A percentile compares a stretch with the other conserved stretches of the same genome.
Evolutionary conservation across 75 land plant genomes (phyloP).

Genomic region (Picea sitchensis): DNA sequence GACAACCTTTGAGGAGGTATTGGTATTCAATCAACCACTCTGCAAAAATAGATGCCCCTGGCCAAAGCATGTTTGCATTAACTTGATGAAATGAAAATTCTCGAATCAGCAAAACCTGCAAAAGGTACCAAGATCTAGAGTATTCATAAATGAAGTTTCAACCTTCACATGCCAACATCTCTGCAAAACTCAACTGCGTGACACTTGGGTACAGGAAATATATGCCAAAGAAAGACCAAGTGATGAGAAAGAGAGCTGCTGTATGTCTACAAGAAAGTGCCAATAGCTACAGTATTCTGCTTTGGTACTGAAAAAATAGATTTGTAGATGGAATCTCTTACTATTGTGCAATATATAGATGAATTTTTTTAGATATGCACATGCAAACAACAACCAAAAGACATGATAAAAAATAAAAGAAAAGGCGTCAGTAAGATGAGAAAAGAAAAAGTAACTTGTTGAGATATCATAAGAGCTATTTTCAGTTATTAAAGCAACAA

Average conservation of each 20-base stretch:
- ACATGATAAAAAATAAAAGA: neutral
- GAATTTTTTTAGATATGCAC: neutral
- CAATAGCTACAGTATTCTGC: neutral
- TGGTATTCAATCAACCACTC: conserved; percentile 79
- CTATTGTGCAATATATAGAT: neutral
- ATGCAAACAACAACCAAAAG: neutral
- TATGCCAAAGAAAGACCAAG: neutral
- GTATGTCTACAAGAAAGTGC: neutral
- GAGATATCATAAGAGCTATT: too few species aligned
- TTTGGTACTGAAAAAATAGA: neutral
- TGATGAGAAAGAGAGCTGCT: neutral
- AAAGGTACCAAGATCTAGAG: conserved; percentile 1
- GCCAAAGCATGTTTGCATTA: conserved; percentile 98
- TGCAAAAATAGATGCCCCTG: conserved; percentile 81
- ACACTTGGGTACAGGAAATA: neutral
- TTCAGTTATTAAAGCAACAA: too few species aligned
- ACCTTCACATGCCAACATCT: neutral
- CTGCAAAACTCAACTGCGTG: neutral
- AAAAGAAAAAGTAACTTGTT: too few species aligned
- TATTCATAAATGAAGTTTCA: neutral
- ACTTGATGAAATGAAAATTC: conserved; percentile 91
- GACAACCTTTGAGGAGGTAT: conserved; percentile 40
- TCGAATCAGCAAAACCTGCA: conserved; percentile 72
- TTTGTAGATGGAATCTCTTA: neutral
- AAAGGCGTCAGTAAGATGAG: too few species aligned